Conservation (phyloP, 179 eudicot genomes). For the Silene noctiflora region DNA sequence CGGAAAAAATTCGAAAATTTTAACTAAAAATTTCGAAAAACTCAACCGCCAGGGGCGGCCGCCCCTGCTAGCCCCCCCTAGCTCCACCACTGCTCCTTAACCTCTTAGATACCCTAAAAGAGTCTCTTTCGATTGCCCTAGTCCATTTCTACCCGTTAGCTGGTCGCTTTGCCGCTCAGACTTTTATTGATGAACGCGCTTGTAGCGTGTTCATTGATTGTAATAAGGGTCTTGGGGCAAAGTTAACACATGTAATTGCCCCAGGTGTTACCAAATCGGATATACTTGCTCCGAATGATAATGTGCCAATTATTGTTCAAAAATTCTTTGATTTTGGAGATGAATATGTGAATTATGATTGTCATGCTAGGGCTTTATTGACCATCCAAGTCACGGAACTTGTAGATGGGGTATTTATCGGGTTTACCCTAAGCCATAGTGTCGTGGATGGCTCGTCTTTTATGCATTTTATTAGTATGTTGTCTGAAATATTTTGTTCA, state of each 20-base stretch:
- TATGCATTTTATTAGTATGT: constrained; percentile 10
- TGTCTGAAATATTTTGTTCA: constrained; percentile 10
- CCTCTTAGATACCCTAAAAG: constrained; percentile 33
- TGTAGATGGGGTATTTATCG: constrained; percentile 24
- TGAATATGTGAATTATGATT: constrained; percentile 41
- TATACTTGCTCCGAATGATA: constrained; percentile 19
- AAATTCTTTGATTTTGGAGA: constrained; percentile 40
- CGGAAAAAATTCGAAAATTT: too few species aligned
- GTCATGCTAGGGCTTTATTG: constrained; percentile 39
- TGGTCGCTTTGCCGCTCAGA: constrained; percentile 38
- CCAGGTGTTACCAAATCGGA: constrained; percentile 18
- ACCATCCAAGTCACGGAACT: constrained; percentile 29
- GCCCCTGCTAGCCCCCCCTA: too few species aligned
- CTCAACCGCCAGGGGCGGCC: too few species aligned
- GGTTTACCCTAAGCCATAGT: constrained; percentile 25
- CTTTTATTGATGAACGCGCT: constrained; percentile 29
- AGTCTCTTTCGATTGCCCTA: constrained; percentile 34
- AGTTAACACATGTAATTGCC: constrained; percentile 29
- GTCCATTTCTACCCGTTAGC: constrained; percentile 45
- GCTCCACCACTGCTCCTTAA: too few species aligned
- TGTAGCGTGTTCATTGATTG: constrained; percentile 35
- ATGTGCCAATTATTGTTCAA: constrained; percentile 29
- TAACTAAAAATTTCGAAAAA: too few species aligned
- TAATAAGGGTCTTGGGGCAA: constrained; percentile 37
- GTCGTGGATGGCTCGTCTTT: constrained; percentile 21